Conservation (phyloP, 2,329 filamentous ascomycete genomes). For the Coniochaeta ligniaria region DNA sequence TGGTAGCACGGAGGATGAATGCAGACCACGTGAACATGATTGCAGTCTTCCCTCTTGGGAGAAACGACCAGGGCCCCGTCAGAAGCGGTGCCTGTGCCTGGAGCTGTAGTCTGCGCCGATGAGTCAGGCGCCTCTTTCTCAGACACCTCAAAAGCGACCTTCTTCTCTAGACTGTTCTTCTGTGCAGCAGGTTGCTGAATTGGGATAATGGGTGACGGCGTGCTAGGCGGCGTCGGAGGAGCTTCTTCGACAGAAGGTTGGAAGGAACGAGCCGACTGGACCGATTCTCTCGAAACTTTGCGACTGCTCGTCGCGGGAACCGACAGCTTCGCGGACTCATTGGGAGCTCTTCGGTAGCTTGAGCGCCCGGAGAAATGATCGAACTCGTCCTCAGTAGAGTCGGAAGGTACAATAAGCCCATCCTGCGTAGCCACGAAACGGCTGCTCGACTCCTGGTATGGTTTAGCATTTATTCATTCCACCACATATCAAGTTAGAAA, state of each 20-base stretch:
- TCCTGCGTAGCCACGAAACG: background rate
- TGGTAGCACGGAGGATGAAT: background rate
- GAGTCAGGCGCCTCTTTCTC: background rate
- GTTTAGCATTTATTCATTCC: background rate
- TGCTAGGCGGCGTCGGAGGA: background rate
- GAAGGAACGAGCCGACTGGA: background rate
- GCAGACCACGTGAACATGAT: background rate
- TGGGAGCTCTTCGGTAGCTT: background rate
- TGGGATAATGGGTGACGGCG: background rate
- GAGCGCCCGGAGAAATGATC: background rate
- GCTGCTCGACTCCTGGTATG: background rate
- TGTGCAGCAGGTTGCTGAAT: background rate
- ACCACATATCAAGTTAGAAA: too few relatives aligned
- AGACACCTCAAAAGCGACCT: background rate
- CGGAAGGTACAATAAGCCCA: background rate
- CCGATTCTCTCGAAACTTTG: background rate
- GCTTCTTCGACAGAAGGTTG: background rate
- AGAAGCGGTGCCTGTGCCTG: background rate
- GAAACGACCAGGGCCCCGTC: background rate
- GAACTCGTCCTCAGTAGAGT: background rate
- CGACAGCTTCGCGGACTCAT: background rate
- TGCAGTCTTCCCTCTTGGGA: background rate
- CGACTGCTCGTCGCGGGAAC: background rate
- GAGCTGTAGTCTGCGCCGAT: background rate
- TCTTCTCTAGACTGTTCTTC: background rate